Evolutionary conservation across 1,284 basidiomycete genomes (phyloP).

Genomic region (Pseudozyma tsukubaensis): DNA sequence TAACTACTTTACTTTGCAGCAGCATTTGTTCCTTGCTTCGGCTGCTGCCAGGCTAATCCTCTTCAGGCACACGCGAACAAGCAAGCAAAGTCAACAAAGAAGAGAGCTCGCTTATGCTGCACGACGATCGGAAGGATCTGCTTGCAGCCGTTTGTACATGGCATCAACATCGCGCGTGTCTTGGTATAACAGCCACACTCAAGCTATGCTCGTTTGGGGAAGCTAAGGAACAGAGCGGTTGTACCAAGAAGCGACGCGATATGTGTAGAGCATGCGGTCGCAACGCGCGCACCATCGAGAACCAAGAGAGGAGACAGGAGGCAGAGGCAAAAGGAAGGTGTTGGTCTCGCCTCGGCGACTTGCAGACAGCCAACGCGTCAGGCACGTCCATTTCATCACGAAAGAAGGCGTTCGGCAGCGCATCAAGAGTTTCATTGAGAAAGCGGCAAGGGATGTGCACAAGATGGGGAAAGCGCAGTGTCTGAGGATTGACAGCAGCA

Average conservation of each 20-base stretch:
- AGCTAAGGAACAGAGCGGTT: background rate
- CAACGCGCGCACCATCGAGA: conserved; percentile 12
- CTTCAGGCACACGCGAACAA: conserved; percentile 11
- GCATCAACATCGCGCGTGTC: background rate
- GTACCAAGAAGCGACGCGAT: conserved; percentile 1
- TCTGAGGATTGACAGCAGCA: too few relatives aligned
- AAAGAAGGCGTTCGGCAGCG: too few relatives aligned
- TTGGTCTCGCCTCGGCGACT: conserved; percentile 31
- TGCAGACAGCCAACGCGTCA: conserved; percentile 13
- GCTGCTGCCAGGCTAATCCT: background rate
- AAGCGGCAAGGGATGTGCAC: too few relatives aligned
- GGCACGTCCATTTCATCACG: background rate
- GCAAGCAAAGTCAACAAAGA: background rate
- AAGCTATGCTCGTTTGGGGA: background rate
- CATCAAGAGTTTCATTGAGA: too few relatives aligned
- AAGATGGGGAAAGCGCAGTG: too few relatives aligned
- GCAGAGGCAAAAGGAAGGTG: conserved; percentile 8
- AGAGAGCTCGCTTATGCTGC: conserved; percentile 30
- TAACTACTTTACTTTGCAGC: background rate
- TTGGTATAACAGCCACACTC: background rate
- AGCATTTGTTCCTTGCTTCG: background rate
- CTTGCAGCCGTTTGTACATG: background rate
- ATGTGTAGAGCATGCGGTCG: conserved; percentile 33
- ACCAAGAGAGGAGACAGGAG: background rate
- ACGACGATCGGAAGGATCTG: conserved; percentile 29